A percentile compares a stretch with the other conserved stretches of the same genome.
phyloP scores from a whole-genome alignment of 441 rosid species.

The Metrosideros polymorpha region DNA sequence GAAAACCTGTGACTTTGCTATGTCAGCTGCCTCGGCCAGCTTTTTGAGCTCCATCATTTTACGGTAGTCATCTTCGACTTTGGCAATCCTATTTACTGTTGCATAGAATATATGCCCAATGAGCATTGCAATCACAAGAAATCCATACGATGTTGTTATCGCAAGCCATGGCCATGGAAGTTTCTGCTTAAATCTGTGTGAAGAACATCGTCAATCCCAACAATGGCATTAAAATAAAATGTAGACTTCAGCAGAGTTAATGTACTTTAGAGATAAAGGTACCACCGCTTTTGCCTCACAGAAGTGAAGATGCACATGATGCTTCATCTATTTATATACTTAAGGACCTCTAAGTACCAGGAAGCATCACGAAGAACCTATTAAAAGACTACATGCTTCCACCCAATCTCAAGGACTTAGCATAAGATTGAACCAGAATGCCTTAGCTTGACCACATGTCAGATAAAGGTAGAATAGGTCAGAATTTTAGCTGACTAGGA shows the following conservation, averaged over 20 bases:
- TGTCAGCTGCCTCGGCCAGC: conserved; percentile 84
- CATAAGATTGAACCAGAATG: not conserved
- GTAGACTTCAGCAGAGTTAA: not conserved
- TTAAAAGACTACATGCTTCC: not conserved
- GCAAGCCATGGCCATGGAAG: conserved; percentile 71
- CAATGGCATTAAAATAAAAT: not conserved
- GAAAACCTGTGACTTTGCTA: conserved; percentile 87
- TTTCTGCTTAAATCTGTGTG: conserved; percentile 69
- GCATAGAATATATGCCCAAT: conserved; percentile 68
- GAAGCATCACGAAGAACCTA: not conserved
- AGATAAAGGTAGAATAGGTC: not conserved
- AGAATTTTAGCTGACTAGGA: not conserved
- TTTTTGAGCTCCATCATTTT: conserved; percentile 67
- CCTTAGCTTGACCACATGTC: not conserved
- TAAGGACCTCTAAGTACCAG: not conserved
- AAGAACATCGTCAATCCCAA: conserved; percentile 2
- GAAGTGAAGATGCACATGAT: not conserved
- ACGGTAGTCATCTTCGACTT: conserved; percentile 76
- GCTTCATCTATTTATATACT: not conserved
- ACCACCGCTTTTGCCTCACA: not conserved
- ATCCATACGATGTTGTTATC: conserved; percentile 42
- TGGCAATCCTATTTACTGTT: conserved; percentile 63
- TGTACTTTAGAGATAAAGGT: not conserved
- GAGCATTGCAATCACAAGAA: conserved; percentile 75
- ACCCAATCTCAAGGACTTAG: not conserved